These are phyloP conservation scores for Neofusicoccum kwambonambiense DNA, from an alignment of 2,329 filamentous ascomycete genomes.

Conservation along the genomic window DNA sequence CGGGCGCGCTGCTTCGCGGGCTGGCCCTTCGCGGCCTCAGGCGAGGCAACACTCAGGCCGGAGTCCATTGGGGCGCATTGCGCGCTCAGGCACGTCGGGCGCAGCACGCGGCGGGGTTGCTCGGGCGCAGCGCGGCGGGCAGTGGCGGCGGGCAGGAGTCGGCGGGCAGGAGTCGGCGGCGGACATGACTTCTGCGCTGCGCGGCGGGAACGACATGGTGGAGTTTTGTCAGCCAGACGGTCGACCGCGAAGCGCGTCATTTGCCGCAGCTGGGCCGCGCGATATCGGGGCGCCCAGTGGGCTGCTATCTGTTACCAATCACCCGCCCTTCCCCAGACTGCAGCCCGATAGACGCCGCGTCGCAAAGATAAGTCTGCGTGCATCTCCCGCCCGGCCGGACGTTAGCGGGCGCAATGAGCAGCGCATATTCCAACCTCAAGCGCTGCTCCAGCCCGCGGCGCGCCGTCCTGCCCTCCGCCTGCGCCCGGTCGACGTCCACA, in stretches of 20 bases:
- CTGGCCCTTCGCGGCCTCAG: not conserved
- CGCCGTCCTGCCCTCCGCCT: no score
- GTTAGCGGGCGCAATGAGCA: not conserved
- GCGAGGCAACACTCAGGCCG: conserved; percentile 24
- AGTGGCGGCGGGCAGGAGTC: not conserved
- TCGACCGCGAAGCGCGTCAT: not conserved
- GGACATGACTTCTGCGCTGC: not conserved
- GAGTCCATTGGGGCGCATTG: conserved; percentile 19
- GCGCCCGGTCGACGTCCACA: no score
- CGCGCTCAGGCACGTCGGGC: not conserved
- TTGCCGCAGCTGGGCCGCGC: not conserved
- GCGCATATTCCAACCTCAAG: not conserved
- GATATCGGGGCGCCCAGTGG: conserved; percentile 6
- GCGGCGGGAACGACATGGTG: not conserved
- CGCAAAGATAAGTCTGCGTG: not conserved
- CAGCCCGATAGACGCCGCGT: not conserved
- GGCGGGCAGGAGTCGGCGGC: not conserved
- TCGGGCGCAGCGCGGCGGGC: not conserved
- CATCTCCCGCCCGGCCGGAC: not conserved
- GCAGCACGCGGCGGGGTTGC: not conserved
- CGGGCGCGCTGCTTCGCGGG: conserved; percentile 32
- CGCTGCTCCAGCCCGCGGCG: no score
- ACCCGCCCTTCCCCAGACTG: not conserved
- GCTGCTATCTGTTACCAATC: conserved; percentile 8
- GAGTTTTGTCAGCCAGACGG: conserved; percentile 13